These are phyloP conservation scores for Boletus rubropictus DNA, from an alignment of 768 basidiomycete genomes.

Conservation along the genomic window DNA sequence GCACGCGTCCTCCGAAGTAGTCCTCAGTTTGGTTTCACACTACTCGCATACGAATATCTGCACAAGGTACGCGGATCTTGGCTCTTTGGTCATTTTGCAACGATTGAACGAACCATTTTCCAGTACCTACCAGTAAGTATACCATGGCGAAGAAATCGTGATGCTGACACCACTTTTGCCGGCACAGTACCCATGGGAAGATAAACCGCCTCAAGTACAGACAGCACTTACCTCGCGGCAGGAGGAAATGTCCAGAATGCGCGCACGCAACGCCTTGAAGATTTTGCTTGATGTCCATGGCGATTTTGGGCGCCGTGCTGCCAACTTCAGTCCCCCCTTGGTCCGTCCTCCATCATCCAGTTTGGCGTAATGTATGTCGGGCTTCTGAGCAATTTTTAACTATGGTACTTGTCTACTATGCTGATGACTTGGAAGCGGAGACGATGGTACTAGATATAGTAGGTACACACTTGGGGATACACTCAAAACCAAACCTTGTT, in stretches of 20 bases:
- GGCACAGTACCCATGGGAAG: conserved; percentile 76
- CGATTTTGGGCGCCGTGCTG: conserved; percentile 69
- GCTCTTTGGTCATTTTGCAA: neutral
- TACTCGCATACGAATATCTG: conserved; percentile 73
- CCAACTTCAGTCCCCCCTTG: conserved; percentile 28
- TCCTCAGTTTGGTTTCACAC: conserved; percentile 91
- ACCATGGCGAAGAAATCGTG: neutral
- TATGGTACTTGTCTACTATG: conserved; percentile 14
- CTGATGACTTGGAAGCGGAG: conserved; percentile 13
- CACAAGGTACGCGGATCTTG: conserved; percentile 46
- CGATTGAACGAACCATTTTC: neutral
- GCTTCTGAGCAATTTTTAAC: neutral
- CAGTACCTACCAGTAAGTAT: conserved; percentile 32
- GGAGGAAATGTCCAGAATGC: conserved; percentile 81
- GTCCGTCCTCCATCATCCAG: conserved; percentile 16
- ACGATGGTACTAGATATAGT: conserved; percentile 7
- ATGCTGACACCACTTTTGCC: conserved; percentile 3
- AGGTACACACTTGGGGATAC: conserved; percentile 6
- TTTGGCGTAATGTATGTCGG: conserved; percentile 13
- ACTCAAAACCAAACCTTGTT: too few relatives aligned
- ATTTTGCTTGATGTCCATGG: conserved; percentile 85
- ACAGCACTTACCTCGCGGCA: conserved; percentile 64
- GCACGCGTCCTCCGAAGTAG: conserved; percentile 86
- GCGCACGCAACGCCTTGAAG: conserved; percentile 93
- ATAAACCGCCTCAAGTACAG: conserved; percentile 58